Percentiles rank a stretch among this genome's conserved stretches.
Evolutionary conservation across 176 grass and related monocot species (phyloP).

Genomic region (Themeda triandra): DNA sequence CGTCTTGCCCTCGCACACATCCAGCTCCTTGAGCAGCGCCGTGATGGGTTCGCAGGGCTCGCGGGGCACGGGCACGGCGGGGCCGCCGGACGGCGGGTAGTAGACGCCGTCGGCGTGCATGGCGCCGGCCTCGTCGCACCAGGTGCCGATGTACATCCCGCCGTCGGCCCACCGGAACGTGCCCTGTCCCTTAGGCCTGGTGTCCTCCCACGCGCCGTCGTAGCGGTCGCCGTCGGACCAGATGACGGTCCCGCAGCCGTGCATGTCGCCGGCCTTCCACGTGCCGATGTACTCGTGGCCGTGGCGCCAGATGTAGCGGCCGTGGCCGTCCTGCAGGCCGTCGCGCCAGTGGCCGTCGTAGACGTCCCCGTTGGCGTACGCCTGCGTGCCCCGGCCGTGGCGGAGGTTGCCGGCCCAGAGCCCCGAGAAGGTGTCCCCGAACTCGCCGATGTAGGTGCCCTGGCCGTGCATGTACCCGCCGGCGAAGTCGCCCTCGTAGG

Average conservation of each 20-base stretch:
- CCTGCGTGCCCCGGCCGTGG: constrained; percentile 70
- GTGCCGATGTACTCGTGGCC: constrained; percentile 80
- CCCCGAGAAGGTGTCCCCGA: constrained; percentile 70
- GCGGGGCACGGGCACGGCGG: constrained; percentile 40
- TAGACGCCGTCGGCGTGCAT: constrained; percentile 66
- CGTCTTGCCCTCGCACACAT: constrained; percentile 51
- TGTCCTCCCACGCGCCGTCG: constrained; percentile 84
- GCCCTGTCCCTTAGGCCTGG: constrained; percentile 68
- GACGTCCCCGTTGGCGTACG: constrained; percentile 61
- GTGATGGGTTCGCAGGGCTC: constrained; percentile 59
- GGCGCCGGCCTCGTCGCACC: constrained; percentile 45
- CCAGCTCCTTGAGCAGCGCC: constrained; percentile 44
- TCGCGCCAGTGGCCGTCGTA: constrained; percentile 81
- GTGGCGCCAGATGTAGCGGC: constrained; percentile 69
- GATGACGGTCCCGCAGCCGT: constrained; percentile 62
- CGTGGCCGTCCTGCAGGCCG: constrained; percentile 61
- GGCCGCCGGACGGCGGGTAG: constrained; percentile 57
- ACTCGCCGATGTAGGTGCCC: constrained; percentile 65
- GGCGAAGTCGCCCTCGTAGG: constrained; percentile 72
- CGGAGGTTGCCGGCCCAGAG: constrained; percentile 69
- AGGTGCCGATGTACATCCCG: constrained; percentile 59
- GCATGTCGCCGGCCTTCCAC: constrained; percentile 60
- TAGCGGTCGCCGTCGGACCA: constrained; percentile 70
- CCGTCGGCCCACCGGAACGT: constrained; percentile 89
- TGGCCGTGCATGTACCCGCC: constrained; percentile 67